These are phyloP conservation scores for Barnettozyma salicaria DNA, from an alignment of 805 yeast species.

Conservation along the genomic window DNA sequence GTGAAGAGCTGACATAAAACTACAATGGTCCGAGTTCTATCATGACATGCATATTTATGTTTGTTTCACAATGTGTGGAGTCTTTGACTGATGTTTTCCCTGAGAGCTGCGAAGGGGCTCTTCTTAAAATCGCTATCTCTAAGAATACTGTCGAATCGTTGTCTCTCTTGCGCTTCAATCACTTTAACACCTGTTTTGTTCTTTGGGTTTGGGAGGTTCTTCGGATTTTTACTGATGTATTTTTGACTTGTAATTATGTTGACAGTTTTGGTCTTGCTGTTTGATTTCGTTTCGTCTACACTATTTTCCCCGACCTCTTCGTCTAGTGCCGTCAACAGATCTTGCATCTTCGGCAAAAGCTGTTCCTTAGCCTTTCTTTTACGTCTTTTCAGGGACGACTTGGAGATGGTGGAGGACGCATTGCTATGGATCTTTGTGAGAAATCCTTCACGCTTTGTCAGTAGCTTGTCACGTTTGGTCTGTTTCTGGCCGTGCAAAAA, in stretches of 20 bases:
- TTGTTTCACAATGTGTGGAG: conserved; percentile 3
- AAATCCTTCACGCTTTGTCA: conserved; percentile 33
- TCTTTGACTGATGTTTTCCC: conserved; percentile 41
- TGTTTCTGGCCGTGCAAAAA: conserved; percentile 47
- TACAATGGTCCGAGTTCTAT: too few relatives aligned
- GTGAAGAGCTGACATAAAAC: too few relatives aligned
- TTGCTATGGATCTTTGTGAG: conserved; percentile 32
- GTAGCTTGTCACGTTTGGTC: conserved; percentile 48
- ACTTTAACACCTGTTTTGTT: conserved; percentile 48
- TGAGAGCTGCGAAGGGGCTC: conserved; percentile 61
- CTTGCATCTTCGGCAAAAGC: conserved; percentile 62
- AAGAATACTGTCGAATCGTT: conserved; percentile 52
- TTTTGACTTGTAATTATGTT: conserved; percentile 16
- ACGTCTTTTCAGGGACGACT: conserved; percentile 58
- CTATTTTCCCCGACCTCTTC: conserved; percentile 11
- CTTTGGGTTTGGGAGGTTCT: conserved; percentile 47
- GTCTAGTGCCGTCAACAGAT: conserved; percentile 48
- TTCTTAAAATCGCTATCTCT: conserved; percentile 47
- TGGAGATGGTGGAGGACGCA: conserved; percentile 45
- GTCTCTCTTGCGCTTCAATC: conserved; percentile 52
- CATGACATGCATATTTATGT: too few relatives aligned
- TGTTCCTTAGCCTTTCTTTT: conserved; percentile 58
- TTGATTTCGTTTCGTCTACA: conserved; percentile 2
- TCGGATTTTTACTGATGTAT: conserved; percentile 12
- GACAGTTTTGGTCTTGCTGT: conserved; percentile 7